phyloP scores from a whole-genome alignment of 345 rosid species.

The Salix koriyanagi region DNA sequence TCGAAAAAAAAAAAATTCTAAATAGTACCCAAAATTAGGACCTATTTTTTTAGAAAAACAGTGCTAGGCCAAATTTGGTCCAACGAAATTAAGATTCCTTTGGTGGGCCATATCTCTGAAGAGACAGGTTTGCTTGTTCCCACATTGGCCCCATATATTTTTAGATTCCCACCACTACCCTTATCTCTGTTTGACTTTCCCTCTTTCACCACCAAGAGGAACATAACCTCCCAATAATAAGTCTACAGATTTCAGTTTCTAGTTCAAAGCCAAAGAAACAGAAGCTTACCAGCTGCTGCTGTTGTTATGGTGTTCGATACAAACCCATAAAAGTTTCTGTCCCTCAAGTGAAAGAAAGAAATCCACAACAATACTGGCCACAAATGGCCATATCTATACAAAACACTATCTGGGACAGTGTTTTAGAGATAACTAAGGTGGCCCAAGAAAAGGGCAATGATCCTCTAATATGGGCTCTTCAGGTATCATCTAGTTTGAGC shows the following conservation, averaged over 20 bases:
- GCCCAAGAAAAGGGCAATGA: constrained; percentile 68
- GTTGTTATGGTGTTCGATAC: not conserved
- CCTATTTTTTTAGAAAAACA: not conserved
- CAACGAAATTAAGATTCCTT: not conserved
- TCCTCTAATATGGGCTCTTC: constrained; percentile 70
- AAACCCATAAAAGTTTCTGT: not conserved
- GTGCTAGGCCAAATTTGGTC: no score
- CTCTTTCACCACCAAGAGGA: not conserved
- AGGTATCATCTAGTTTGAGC: constrained; percentile 48
- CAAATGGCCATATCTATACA: constrained; percentile 3
- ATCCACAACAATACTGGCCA: not conserved
- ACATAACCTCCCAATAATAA: no score
- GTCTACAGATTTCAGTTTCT: constrained; percentile 5
- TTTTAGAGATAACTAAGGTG: constrained; percentile 50
- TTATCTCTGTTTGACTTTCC: not conserved
- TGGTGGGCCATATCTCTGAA: not conserved
- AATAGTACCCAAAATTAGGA: not conserved
- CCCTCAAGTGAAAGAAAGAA: not conserved
- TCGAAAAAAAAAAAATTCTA: no score
- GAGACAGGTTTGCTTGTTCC: not conserved
- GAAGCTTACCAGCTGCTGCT: no score
- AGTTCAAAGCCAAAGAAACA: not conserved
- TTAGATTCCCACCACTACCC: constrained; percentile 3
- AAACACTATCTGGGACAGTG: constrained; percentile 15
- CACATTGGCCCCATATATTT: not conserved